Conservation (phyloP, 2,329 filamentous ascomycete genomes). For the Ophiostoma ulmi region DNA sequence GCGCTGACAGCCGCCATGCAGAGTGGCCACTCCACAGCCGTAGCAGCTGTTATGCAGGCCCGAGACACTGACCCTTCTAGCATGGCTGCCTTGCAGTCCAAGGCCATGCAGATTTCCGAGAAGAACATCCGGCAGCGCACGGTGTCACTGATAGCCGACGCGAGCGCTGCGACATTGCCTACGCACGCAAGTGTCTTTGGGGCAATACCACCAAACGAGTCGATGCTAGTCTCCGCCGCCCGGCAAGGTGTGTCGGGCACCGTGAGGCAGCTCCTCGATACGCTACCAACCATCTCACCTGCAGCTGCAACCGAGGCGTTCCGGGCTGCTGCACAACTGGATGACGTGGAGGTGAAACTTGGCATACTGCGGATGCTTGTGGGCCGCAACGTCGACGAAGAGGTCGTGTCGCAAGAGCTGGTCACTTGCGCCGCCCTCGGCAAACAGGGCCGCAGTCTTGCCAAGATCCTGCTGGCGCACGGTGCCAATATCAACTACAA, state of each 20-base stretch:
- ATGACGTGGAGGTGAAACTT: neutral
- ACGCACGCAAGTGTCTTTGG: neutral
- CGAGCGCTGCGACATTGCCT: too few species aligned
- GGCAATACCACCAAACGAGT: neutral
- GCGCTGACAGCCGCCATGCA: too few species aligned
- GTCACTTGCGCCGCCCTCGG: neutral
- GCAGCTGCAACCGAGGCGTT: neutral
- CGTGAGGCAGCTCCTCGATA: neutral
- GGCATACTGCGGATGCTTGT: neutral
- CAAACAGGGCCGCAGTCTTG: neutral
- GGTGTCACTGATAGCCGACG: too few species aligned
- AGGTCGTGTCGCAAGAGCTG: neutral
- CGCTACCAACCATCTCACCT: neutral
- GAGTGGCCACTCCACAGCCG: too few species aligned
- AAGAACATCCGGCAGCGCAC: too few species aligned
- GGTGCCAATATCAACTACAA: neutral
- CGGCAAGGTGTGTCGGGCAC: neutral
- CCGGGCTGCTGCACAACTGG: neutral
- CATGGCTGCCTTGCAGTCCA: too few species aligned
- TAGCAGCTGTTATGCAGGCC: too few species aligned
- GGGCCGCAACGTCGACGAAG: neutral
- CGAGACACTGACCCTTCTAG: too few species aligned
- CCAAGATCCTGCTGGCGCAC: neutral
- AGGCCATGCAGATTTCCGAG: too few species aligned
- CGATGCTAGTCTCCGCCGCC: neutral